Base-by-base conservation (phyloP, 1,139 yeast species). In the Geotrichum klebahnii region DNA sequence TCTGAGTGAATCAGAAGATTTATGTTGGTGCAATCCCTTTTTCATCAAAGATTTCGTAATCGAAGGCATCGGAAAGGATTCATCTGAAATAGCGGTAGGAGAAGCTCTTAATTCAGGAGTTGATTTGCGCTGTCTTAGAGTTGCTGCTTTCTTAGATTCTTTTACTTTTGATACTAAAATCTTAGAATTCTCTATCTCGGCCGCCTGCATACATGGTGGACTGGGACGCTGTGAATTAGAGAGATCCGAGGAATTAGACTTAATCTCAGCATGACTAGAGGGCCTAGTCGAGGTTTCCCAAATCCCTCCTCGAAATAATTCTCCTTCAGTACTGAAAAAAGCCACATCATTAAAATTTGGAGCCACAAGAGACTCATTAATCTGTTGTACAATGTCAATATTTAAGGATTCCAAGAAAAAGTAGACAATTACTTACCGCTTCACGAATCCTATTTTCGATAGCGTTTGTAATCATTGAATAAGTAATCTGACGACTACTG, bases 281-380 rank as follows among this genome's bases (percentile, higher is more conserved):
- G 50, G 44, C n/a, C 50, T 37, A 5, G 37, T 44, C 3, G 46
- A 23, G n/a, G 33, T 44, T 40, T 52, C 55, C 97, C 97, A 92
- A 23, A 92, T 81, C 14, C 98, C 98, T 43, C 96, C 97, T 56
- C 96, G 77, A 63, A 81, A 92, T 12, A 86, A 66, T 55, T 87
- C 95, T 16, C 69, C 73, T 1, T 69, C 61, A 0, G 96, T 81
- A 51, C 78, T 73, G 60, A 75, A 84, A 61, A 87, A 85, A 0
- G 82, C 79, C 38, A 88, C 67, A 66, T 92, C 97, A 64, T 92
- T 97, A 89, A 87, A 84, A 61, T 75, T 81, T 1, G 97, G 98
- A 39, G 79, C 67, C 0, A 92, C 97, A 51, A 90, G 69, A 12
- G 94, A 79, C 40, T 87, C 95, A 56, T 76, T 80, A 23, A 90